Evolutionary conservation across 2,329 filamentous ascomycete species (phyloP).

Genomic region (Fusarium bactridioides): DNA sequence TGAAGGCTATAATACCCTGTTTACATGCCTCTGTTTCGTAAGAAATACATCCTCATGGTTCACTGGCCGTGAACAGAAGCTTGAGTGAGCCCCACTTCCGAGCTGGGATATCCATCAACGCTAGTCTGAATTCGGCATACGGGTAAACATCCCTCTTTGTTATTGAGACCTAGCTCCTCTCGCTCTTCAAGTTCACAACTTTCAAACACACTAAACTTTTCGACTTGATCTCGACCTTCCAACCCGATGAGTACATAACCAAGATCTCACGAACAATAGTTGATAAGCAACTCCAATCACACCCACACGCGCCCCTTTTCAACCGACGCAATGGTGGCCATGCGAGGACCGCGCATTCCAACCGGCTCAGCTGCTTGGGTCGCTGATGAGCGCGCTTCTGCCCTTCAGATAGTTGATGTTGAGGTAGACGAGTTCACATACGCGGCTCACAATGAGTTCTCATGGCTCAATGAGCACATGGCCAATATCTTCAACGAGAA

Average conservation of each 20-base stretch:
- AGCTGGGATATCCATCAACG: slow-evolving; percentile 4
- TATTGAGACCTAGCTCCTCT: slow-evolving; percentile 30
- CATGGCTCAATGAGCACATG: slow-evolving; percentile 99
- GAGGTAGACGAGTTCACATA: slow-evolving; percentile 95
- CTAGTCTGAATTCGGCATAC: slow-evolving; percentile 6
- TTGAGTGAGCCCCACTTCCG: slow-evolving; percentile 18
- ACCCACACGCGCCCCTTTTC: slow-evolving; percentile 4
- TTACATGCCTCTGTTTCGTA: not conserved
- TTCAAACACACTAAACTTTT: slow-evolving; percentile 25
- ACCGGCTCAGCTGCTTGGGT: slow-evolving; percentile 90
- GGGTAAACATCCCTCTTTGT: slow-evolving; percentile 32
- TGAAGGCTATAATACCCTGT: no score
- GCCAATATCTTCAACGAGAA: slow-evolving; percentile 88
- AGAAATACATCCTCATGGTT: slow-evolving; percentile 30
- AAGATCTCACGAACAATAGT: slow-evolving; percentile 23
- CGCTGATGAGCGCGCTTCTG: slow-evolving; percentile 80
- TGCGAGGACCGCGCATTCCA: slow-evolving; percentile 67
- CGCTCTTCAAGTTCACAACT: slow-evolving; percentile 29
- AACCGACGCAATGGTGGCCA: slow-evolving; percentile 50
- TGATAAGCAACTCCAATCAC: slow-evolving; percentile 12
- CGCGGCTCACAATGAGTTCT: slow-evolving; percentile 90
- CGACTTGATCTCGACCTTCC: slow-evolving; percentile 9
- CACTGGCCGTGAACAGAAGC: slow-evolving; percentile 17
- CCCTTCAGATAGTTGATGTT: slow-evolving; percentile 75
- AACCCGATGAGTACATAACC: slow-evolving; percentile 38